phyloP scores from a whole-genome alignment of 176 grass and related monocot genomes.

The Hyparrhenia diplandra region DNA sequence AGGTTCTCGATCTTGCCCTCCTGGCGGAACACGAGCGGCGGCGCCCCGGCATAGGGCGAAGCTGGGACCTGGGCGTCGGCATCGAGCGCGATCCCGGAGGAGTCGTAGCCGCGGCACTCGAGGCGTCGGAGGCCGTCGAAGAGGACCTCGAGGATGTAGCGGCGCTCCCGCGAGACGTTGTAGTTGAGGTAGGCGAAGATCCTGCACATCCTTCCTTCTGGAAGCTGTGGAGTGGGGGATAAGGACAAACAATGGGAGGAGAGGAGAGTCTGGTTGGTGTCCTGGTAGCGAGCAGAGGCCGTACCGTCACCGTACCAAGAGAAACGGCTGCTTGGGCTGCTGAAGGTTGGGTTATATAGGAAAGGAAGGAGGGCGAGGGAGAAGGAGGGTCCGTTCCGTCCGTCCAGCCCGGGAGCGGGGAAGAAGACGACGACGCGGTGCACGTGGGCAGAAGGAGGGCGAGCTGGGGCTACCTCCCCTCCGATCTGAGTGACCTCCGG shows the following conservation, averaged over 20 bases:
- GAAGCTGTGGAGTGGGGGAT: neutral
- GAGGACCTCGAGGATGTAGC: conserved; percentile 81
- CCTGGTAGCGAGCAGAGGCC: neutral
- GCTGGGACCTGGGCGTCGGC: neutral
- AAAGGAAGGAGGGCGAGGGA: neutral
- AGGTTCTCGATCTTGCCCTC: conserved; percentile 98
- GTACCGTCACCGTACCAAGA: neutral
- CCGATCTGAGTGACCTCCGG: too few relatives aligned
- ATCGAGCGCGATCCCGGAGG: conserved; percentile 55
- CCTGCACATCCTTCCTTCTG: conserved; percentile 8
- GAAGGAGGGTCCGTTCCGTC: too few relatives aligned
- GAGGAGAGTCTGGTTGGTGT: neutral
- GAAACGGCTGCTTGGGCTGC: too few relatives aligned
- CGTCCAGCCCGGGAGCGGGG: too few relatives aligned
- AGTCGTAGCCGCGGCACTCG: conserved; percentile 81
- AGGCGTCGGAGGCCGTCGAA: conserved; percentile 78
- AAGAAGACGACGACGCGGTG: neutral
- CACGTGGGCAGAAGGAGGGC: too few relatives aligned
- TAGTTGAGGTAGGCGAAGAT: conserved; percentile 70
- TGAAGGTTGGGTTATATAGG: neutral
- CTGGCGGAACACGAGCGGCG: conserved; percentile 79
- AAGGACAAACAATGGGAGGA: too few relatives aligned
- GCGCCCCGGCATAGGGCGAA: conserved; percentile 24
- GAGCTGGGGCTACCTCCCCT: too few relatives aligned
- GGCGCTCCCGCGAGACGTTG: conserved; percentile 67